Evolutionary conservation across 306 rosid species (phyloP), one percentile per base, ranked within the genome.

Genomic region (Rosa multiflora): DNA sequence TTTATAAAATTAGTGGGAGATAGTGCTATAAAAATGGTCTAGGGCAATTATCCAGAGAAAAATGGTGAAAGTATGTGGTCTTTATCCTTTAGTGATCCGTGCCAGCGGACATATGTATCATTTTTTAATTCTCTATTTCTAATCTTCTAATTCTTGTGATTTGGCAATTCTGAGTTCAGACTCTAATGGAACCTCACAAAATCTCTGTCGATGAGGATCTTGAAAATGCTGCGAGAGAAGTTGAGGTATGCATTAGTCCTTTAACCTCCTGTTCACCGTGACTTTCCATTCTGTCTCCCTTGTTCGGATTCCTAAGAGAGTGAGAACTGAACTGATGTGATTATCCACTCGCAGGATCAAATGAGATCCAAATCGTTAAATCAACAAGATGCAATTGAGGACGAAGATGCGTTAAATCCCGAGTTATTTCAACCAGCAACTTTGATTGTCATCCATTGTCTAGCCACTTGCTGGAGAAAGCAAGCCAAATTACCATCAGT

Each of bases 171-270:
- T 82, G 56, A 56, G 42, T 67, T 53, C 85, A 94, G 98, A 87
- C 85, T 84, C 83, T 71, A 32, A 84, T 90, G 89, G 89, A 92
- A 86, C 97, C 98, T 51, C 96, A 87, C 62, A 82, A 85, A n/a
- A 81, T 90, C 77, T 86, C 97, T 37, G 79, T 94, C 48, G 98
- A 94, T 1, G 92, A 92, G 70, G 98, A 94, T 86, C 98, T 94
- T 29, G 70, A 84, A 32, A 80, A 80, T 49, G 98, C 92, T 72
- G 97, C 97, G 62, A 90, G 90, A 85, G 87, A 88, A 90, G 91
- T 89, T 56, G 88, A 87, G 94, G 98, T 94, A 83, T 37, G 71
- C 35, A 73, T 74, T 23, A 0, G 73, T 12, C 43, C 46, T 71
- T 70, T 48, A 42, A 42, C 35, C 18, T 55, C 35, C 55, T 44